These are phyloP conservation scores for Triangularia setosa DNA, from an alignment of 2,329 filamentous ascomycete genomes.

Conservation along the genomic window DNA sequence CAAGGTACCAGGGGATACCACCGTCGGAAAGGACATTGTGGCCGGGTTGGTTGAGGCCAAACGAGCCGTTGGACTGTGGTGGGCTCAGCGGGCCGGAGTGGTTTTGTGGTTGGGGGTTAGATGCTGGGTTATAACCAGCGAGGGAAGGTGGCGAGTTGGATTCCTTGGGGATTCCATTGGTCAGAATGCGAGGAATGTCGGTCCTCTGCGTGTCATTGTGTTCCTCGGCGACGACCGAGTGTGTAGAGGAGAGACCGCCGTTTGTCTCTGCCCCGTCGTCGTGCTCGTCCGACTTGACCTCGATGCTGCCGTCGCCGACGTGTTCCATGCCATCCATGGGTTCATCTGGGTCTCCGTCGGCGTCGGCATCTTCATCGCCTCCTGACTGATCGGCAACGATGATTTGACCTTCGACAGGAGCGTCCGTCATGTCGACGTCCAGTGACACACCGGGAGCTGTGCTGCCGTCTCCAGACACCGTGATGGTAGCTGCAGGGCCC, in stretches of 20 bases:
- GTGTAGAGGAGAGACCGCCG: slow-evolving; percentile 30
- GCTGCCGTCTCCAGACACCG: slow-evolving; percentile 33
- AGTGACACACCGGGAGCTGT: slow-evolving; percentile 39
- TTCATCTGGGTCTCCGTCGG: slow-evolving; percentile 27
- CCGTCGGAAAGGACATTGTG: slow-evolving; percentile 62
- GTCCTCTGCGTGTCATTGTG: background rate
- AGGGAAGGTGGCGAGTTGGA: slow-evolving; percentile 25
- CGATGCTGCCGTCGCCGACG: slow-evolving; percentile 38
- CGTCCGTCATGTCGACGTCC: slow-evolving; percentile 52
- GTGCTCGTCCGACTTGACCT: slow-evolving; percentile 35
- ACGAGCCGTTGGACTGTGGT: slow-evolving; percentile 60
- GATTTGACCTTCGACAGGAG: slow-evolving; percentile 43
- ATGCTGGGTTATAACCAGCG: slow-evolving; percentile 13
- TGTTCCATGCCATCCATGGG: slow-evolving; percentile 27
- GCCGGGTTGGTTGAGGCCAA: slow-evolving; percentile 30
- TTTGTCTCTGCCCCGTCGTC: slow-evolving; percentile 26
- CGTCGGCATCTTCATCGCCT: slow-evolving; percentile 32
- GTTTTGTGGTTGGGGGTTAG: slow-evolving; percentile 26
- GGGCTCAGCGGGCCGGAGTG: slow-evolving; percentile 56
- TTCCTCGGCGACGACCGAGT: slow-evolving; percentile 25
- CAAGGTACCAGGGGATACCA: slow-evolving; percentile 84
- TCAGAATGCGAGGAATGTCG: slow-evolving; percentile 12
- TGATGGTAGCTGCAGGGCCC: slow-evolving; percentile 26
- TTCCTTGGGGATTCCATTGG: slow-evolving; percentile 29
- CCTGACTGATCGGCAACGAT: slow-evolving; percentile 37